A percentile compares a stretch with the other conserved stretches of the same genome.
These are phyloP conservation scores for Exophiala sp. DNA, from an alignment of 2,329 filamentous ascomycete species.

Conservation along the genomic window DNA sequence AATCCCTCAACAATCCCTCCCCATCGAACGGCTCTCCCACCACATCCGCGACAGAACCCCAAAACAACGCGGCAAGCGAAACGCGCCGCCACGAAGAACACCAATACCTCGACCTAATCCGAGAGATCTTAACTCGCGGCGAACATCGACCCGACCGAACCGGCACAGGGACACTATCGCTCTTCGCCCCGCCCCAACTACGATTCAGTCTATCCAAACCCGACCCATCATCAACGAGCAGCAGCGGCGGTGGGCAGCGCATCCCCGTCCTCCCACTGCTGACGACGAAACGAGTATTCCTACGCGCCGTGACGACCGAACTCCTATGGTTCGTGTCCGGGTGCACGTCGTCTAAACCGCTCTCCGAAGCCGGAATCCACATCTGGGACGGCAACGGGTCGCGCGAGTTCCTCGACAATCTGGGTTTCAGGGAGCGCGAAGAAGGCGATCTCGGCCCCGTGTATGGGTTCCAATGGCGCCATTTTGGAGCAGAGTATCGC, in stretches of 20 bases:
- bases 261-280: constrained; percentile 77
- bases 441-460: constrained; percentile 90
- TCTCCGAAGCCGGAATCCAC: constrained; percentile 76
- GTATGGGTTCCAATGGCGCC: constrained; percentile 98
- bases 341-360: constrained; percentile 68
- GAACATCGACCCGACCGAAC: constrained; percentile 89
- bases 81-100: constrained; percentile 66
- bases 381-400: constrained; percentile 99
- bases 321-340: constrained; percentile 93
- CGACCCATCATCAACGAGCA: too few relatives aligned
- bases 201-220: constrained; percentile 73
- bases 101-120: constrained; percentile 87
- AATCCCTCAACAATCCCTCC: constrained; percentile 7
- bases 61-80: neutral
- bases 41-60: neutral
- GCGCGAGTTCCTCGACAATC: constrained; percentile 78
- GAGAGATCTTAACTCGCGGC: constrained; percentile 71
- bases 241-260: constrained; percentile 37
- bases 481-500: constrained; percentile 88
- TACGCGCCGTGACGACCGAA: constrained; percentile 81
- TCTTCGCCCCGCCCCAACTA: constrained; percentile 81
- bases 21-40: constrained; percentile 2
- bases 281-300: constrained; percentile 94
- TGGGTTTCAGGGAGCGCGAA: constrained; percentile 73
- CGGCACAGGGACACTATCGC: constrained; percentile 82